Base-by-base conservation (phyloP, 306 rosid species). In the Ormosia emarginata region DNA sequence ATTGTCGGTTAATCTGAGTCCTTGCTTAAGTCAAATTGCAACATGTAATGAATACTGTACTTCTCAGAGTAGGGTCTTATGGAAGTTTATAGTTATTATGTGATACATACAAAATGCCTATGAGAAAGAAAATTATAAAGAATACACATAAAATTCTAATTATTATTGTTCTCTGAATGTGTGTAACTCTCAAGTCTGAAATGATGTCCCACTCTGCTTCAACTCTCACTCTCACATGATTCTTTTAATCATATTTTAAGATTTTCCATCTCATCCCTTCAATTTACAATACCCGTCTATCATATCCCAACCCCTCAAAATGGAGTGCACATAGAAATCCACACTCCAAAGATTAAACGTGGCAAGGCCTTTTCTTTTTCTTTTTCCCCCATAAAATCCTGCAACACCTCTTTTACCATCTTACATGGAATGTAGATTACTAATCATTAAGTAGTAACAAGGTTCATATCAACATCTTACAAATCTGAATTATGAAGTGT, bases 391-490 rank as follows among this genome's bases (percentile, higher is more conserved):
- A 68, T 56, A 30, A 29, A 30, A 32, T 5, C n/a, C 13, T 12
- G 44, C 71, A 61, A 71, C 18, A n/a, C 49, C 67, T 33, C 9
- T 18, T 15, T 67, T 64, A 74, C 32, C 66, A 63, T 49, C 24
- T 17, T 64, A 39, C 30, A 73, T 29, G 8, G 50, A 73, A 72
- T 53, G 34, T 39, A 81, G 63, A 39, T 63, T 50, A 52, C 67
- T 41, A 64, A 30, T 12, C 44, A 40, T 41, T 32, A 77, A 47
- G 34, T 46, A 39, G 37, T 36, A 36, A 67, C 13, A 6, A 70
- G 40, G 61, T 64, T 53, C 33, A 71, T 77, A 57, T 79, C 41
- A 37, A 40, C 40, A 63, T 59, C 86, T 50, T 44, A 65, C 57
- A 29, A 81, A 69, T 75, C 71, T 9, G 34, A 37, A 64, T 59